These are phyloP conservation scores for Tolypocladium amazonense DNA, from an alignment of 2,329 filamentous ascomycete species.

Conservation along the genomic window DNA sequence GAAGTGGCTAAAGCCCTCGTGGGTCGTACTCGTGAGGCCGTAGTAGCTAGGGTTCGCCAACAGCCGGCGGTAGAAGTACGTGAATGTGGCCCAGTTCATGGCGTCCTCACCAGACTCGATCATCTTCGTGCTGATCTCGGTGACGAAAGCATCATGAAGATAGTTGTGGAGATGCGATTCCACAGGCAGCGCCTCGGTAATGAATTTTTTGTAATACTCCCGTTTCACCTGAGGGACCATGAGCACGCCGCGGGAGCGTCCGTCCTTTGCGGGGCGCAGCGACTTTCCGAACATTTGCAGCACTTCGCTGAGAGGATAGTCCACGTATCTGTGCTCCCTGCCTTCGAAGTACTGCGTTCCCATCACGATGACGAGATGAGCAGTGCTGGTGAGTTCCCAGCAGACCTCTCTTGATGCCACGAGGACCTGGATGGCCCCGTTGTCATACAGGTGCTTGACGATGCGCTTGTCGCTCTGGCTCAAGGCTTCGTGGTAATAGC, in stretches of 20 bases:
- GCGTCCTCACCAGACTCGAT: slow-evolving; percentile 93
- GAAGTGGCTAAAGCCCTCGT: slow-evolving; percentile 88
- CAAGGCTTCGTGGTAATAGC: slow-evolving; percentile 93
- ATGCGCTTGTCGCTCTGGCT: slow-evolving; percentile 85
- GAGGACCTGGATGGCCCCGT: slow-evolving; percentile 82
- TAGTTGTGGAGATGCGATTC: slow-evolving; percentile 90
- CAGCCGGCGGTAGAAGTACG: slow-evolving; percentile 92
- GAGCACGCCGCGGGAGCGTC: slow-evolving; percentile 77
- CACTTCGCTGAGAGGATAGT: slow-evolving; percentile 89
- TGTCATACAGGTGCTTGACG: slow-evolving; percentile 81
- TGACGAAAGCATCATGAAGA: slow-evolving; percentile 91
- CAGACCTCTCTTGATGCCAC: slow-evolving; percentile 73
- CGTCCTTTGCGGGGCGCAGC: slow-evolving; percentile 66
- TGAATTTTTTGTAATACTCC: slow-evolving; percentile 97
- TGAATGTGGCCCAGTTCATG: slow-evolving; percentile 97
- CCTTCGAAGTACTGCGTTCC: slow-evolving; percentile 97
- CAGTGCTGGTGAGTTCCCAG: slow-evolving; percentile 84
- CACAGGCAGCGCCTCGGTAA: slow-evolving; percentile 90
- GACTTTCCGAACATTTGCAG: slow-evolving; percentile 98
- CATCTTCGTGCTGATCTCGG: slow-evolving; percentile 92
- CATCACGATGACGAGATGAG: slow-evolving; percentile 92
- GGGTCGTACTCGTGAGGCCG: slow-evolving; percentile 74
- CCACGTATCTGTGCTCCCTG: slow-evolving; percentile 90
- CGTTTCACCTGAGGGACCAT: slow-evolving; percentile 94
- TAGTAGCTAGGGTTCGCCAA: slow-evolving; percentile 97